These are phyloP conservation scores for Fistulinella cinereoalba DNA, from an alignment of 1,284 basidiomycete genomes.

Conservation along the genomic window DNA sequence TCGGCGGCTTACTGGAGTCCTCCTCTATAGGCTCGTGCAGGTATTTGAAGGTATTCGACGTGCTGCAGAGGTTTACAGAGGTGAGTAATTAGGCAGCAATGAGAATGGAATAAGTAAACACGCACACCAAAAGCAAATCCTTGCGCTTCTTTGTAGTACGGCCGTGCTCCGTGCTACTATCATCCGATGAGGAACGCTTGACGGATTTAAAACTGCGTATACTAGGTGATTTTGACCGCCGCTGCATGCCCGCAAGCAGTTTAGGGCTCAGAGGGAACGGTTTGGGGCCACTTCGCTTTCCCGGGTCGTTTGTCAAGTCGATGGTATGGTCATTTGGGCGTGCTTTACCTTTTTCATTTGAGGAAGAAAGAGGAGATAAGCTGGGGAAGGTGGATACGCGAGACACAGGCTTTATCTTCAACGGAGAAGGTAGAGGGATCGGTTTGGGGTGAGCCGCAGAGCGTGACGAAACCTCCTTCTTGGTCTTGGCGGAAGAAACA, in stretches of 20 bases:
- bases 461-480: conserved; percentile 14
- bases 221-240: conserved; percentile 20
- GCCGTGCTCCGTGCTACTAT: conserved; percentile 28
- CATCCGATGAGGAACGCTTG: conserved; percentile 41
- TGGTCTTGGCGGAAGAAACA: conserved; percentile 9
- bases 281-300: conserved; percentile 19
- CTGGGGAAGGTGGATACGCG: conserved; percentile 21
- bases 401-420: conserved; percentile 8
- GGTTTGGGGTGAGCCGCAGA: conserved; percentile 2
- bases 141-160: conserved; percentile 37
- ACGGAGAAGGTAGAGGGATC: conserved; percentile 25
- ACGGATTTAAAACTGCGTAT: conserved; percentile 17
- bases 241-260: conserved; percentile 37
- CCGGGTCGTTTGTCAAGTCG: background rate
- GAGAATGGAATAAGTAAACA: no score
- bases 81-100: background rate
- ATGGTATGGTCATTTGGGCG: conserved; percentile 7
- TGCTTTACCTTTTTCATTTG: conserved; percentile 21
- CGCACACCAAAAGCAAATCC: conserved; percentile 25
- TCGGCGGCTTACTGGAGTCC: conserved; percentile 27
- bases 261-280: conserved; percentile 56
- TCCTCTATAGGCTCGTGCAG: conserved; percentile 21
- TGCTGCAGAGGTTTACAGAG: conserved; percentile 3
- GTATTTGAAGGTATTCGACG: conserved; percentile 14
- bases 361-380: conserved; percentile 24